phyloP scores from a whole-genome alignment of 345 rosid species.

The Trapa bicornis region DNA sequence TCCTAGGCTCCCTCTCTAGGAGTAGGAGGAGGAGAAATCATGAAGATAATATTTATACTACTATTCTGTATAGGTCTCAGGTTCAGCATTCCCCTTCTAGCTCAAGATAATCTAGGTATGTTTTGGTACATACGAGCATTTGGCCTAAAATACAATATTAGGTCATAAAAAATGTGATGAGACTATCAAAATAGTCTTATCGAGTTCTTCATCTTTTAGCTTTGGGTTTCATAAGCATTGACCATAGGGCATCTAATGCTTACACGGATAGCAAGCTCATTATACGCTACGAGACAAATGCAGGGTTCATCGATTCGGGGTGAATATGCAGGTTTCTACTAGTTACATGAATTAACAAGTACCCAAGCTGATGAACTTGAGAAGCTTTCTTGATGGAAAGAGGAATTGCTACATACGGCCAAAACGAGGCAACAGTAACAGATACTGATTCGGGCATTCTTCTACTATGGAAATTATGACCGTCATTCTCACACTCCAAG shows the following conservation, averaged over 20 bases:
- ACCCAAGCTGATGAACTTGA: neutral
- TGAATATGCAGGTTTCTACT: neutral
- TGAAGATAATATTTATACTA: too few species aligned
- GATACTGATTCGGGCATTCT: too few species aligned
- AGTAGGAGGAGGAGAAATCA: too few species aligned
- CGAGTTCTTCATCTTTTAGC: neutral
- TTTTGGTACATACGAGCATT: too few species aligned
- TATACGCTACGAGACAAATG: neutral
- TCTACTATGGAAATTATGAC: too few species aligned
- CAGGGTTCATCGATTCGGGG: neutral
- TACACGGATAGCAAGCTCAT: neutral
- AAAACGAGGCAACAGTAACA: neutral
- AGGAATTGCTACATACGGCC: conserved; percentile 21
- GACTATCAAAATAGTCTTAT: neutral
- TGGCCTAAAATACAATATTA: too few species aligned
- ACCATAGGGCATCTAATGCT: neutral
- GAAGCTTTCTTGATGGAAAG: conserved; percentile 16
- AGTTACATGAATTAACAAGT: neutral
- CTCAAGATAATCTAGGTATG: too few species aligned
- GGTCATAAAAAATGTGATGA: neutral
- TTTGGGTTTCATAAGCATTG: conserved; percentile 4
- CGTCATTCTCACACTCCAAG: too few species aligned
- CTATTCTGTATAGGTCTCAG: too few species aligned
- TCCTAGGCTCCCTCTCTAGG: too few species aligned
- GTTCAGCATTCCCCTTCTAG: too few species aligned